phyloP scores from a whole-genome alignment of 257 asterid genomes.

The Knoxia roxburghii region DNA sequence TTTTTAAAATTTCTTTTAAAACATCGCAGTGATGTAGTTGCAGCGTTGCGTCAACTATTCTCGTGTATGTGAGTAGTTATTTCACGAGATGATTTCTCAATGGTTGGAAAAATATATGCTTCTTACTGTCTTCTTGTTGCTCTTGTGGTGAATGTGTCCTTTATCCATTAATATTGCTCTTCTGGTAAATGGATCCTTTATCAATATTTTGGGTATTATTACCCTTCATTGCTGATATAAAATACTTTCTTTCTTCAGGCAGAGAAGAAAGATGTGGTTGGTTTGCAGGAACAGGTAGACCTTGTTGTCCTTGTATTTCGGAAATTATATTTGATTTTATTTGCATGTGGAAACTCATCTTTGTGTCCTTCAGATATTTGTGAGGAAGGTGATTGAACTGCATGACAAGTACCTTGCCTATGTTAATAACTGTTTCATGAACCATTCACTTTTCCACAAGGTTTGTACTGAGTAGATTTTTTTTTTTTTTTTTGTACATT shows the following conservation, averaged over 20 bases:
- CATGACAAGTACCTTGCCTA: conserved; percentile 95
- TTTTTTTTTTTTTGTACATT: neutral
- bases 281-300: conserved; percentile 88
- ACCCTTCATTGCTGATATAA: conserved; percentile 15
- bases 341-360: conserved; percentile 14
- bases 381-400: conserved; percentile 86
- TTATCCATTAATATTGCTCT: neutral
- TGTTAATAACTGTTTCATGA: conserved; percentile 78
- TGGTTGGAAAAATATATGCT: neutral
- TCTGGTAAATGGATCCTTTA: neutral
- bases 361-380: conserved; percentile 60
- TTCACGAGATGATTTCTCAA: neutral
- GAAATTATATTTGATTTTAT: conserved; percentile 15
- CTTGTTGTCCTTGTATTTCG: neutral
- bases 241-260: conserved; percentile 49
- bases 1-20: too few relatives aligned
- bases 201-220: neutral
- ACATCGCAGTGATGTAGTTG: neutral
- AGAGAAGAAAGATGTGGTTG: conserved; percentile 82
- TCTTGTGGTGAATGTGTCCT: too few relatives aligned
- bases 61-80: neutral
- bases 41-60: too few relatives aligned
- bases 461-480: conserved; percentile 34
- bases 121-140: neutral
- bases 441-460: conserved; percentile 98